Evolutionary conservation across 2,329 filamentous ascomycete species (phyloP), one percentile per base, ranked within the genome.

Genomic region (Thielaviopsis populi): DNA sequence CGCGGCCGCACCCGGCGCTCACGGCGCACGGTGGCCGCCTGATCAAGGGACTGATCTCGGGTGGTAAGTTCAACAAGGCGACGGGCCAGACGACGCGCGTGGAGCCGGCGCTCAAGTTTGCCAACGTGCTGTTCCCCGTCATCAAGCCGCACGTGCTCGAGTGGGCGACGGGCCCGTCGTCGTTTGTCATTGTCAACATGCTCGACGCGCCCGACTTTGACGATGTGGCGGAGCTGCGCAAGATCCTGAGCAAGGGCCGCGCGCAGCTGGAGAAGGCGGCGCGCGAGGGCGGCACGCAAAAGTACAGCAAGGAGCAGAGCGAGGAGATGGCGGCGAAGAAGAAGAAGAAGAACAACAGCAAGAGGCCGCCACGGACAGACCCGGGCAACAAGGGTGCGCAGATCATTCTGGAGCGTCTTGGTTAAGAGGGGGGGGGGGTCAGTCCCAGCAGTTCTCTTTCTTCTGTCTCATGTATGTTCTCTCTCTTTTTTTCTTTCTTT

Each of bases 21-120:
- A 80, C 81, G 43, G 72, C 83, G 0, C 80, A 79, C 69, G 87
- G 84, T 48, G 90, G 89, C 17, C 86, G 90, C 66, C 87, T 96
- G 85, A 81, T 97, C 70, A 96, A 96, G 77, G 87, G 87, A 0
- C 81, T 99, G 7, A 91, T 96, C 27, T 86, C 90, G 63, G 94
- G 94, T 50, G 94, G 95, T 30, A 85, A 84, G 65, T 99, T 88
- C 72, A 90, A 97, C 74, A 83, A 83, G 66, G 80, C 80, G 53
- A 80, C 83, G 1, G 90, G 90, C 74, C 83, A 80, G 64, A 75
- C 94, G 54, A 81, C 87, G 70, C 82, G 84, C 24, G 80, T 87
- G 1, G 84, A 91, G 59, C 90, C 91, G 17, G 81, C 88, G 7
- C 79, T 97, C 64, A 81, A 85, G 60, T 99, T 99, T 72, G 84